Base-by-base conservation (phyloP, 768 basidiomycete species). In the Amanita molliuscula region DNA sequence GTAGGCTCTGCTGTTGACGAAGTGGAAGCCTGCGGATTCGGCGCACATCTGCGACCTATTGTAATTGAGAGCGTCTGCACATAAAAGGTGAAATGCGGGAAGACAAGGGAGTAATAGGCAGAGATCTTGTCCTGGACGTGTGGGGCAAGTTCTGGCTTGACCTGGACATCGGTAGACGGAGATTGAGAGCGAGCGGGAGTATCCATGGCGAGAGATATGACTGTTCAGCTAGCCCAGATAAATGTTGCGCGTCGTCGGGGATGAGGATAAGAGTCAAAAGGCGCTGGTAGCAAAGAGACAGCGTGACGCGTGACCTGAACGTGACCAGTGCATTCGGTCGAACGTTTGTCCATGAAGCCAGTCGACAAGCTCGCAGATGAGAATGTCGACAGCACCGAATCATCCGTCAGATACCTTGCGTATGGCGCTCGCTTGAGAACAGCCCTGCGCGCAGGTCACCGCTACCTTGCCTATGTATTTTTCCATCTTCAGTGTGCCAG, bases 51-150 rank as follows among this genome's bases (percentile, higher is more conserved):
- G 37, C 96, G 81, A 36, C 96, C 96, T 65, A 99, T 94, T 51
- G 91, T 91, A 58, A 96, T 87, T 35, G 80, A 82, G 55, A 96
- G 83, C 18, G 91, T 97, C 70, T 96, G 89, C 50, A 99, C 87
- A 73, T 94, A 99, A 70, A 96, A 98, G 49, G 90, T 90, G 69
- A 93, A 94, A 64, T 84, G 80, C 28, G 89, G 89, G 63, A 96
- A 96, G 65, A 91, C 88, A 51, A 95, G 84, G 62, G 84, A 87
- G 69, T 92, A 94, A 62, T 93, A 95, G 53, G 92, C 92, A 64
- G 84, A 83, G 62, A 92, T 90, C 78, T 82, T 89, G 69, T 84
- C 81, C 55, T 82, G 76, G 23, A 65, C 60, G 31, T 73, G 66
- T 42, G 68, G 63, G 11, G 65, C 61, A 8, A 62, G 62, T 23